A percentile compares a stretch with the other conserved stretches of the same genome.
These are phyloP conservation scores for Blastobotrys parvus DNA, from an alignment of 805 yeast genomes.

Conservation along the genomic window DNA sequence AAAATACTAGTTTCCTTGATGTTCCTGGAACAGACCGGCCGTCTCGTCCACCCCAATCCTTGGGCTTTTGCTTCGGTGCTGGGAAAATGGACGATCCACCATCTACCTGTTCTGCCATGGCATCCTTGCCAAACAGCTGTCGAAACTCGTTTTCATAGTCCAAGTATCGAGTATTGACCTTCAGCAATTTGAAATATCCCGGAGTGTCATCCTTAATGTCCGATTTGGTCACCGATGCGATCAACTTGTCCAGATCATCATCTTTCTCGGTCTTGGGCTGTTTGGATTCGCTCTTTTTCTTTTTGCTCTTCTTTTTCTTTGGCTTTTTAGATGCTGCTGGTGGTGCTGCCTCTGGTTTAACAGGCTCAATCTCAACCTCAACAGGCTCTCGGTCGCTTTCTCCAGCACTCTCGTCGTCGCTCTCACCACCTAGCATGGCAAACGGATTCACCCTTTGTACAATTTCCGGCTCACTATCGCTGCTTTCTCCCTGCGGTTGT, in stretches of 20 bases:
- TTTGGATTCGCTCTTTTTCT: constrained; percentile 11
- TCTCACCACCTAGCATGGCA: constrained; percentile 23
- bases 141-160: constrained; percentile 74
- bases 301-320: constrained; percentile 19
- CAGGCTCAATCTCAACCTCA: neutral
- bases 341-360: constrained; percentile 3
- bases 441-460: constrained; percentile 12
- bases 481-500: neutral
- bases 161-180: constrained; percentile 42
- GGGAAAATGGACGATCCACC: constrained; percentile 16
- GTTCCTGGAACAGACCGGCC: constrained; percentile 68
- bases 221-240: constrained; percentile 5
- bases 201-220: constrained; percentile 13
- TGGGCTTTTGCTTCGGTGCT: constrained; percentile 42
- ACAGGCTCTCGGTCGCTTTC: neutral
- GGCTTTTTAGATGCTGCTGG: constrained; percentile 19
- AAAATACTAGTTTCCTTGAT: constrained; percentile 53
- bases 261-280: constrained; percentile 14
- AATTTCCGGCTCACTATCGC: constrained; percentile 5
- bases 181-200: constrained; percentile 28
- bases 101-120: constrained; percentile 21
- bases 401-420: constrained; percentile 10
- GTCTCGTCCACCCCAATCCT: constrained; percentile 84
- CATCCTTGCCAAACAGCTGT: constrained; percentile 54
- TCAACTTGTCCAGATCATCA: constrained; percentile 14